Percentiles rank a stretch among this genome's conserved stretches.
These are phyloP conservation scores for Castanospermum australe DNA, from an alignment of 306 rosid genomes.

Conservation along the genomic window DNA sequence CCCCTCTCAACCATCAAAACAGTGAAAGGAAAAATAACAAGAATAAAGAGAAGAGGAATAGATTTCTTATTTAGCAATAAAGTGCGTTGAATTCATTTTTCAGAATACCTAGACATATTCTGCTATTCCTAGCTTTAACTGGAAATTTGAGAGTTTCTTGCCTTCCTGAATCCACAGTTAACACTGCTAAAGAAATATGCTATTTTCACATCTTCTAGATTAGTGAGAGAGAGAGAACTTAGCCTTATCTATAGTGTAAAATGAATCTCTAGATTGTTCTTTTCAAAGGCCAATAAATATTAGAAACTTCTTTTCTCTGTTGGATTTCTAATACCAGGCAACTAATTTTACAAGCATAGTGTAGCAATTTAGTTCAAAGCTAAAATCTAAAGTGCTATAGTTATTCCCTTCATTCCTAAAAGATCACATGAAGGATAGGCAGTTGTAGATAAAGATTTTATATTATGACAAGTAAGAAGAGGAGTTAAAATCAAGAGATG, in stretches of 20 bases:
- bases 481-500: background rate
- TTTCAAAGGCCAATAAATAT: conserved; percentile 2
- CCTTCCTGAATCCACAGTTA: conserved; percentile 9
- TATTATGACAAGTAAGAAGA: background rate
- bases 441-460: background rate
- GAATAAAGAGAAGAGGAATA: background rate
- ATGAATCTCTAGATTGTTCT: background rate
- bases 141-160: background rate
- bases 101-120: background rate
- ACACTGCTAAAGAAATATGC: background rate
- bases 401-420: background rate
- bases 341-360: background rate
- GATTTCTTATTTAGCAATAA: background rate
- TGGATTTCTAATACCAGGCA: background rate
- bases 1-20: conserved; percentile 13
- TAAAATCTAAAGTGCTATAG: conserved; percentile 2
- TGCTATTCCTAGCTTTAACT: conserved; percentile 10
- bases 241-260: background rate
- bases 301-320: background rate
- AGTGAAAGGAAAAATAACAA: background rate
- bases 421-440: conserved; percentile 3
- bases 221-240: background rate
- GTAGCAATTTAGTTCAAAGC: conserved; percentile 4
- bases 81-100: conserved; percentile 10
- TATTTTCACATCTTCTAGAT: background rate